These are phyloP conservation scores for Colletotrichum sp. DNA, from an alignment of 2,329 filamentous ascomycete genomes.

Conservation along the genomic window DNA sequence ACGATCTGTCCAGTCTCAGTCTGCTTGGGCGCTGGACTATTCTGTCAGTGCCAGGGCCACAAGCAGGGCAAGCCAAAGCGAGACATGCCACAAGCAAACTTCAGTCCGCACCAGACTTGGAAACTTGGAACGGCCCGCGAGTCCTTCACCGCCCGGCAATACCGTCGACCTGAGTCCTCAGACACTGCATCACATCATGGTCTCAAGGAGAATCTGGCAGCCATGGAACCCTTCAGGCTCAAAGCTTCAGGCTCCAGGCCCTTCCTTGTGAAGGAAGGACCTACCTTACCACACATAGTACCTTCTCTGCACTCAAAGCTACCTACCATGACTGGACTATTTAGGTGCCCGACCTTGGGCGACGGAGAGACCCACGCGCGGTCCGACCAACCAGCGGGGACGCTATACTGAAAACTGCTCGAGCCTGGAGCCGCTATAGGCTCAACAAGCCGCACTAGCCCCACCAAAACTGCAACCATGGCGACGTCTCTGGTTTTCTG, in stretches of 20 bases:
- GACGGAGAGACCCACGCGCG: neutral
- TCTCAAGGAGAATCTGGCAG: neutral
- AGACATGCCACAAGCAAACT: conserved; percentile 10
- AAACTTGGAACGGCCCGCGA: conserved; percentile 5
- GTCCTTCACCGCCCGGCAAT: conserved; percentile 7
- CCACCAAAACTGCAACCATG: conserved; percentile 6
- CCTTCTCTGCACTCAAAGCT: neutral
- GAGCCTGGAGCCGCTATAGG: neutral
- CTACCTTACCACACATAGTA: too few species aligned
- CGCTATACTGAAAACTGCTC: neutral
- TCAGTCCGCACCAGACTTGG: conserved; percentile 1
- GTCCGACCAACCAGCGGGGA: conserved; percentile 6
- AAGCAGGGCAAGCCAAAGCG: conserved; percentile 5
- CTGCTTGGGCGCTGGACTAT: neutral
- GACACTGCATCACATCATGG: neutral
- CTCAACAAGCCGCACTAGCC: neutral
- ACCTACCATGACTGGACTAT: neutral
- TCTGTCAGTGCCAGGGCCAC: neutral
- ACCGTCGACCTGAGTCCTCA: neutral
- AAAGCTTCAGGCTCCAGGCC: neutral
- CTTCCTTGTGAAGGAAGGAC: neutral
- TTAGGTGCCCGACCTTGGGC: neutral
- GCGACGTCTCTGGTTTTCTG: conserved; percentile 6
- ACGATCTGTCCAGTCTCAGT: conserved; percentile 8
- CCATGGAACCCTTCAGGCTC: neutral